Percentiles rank a stretch among this genome's conserved stretches.
phyloP scores from a whole-genome alignment of 305 asterid genomes.

The Fraxinus floribunda region DNA sequence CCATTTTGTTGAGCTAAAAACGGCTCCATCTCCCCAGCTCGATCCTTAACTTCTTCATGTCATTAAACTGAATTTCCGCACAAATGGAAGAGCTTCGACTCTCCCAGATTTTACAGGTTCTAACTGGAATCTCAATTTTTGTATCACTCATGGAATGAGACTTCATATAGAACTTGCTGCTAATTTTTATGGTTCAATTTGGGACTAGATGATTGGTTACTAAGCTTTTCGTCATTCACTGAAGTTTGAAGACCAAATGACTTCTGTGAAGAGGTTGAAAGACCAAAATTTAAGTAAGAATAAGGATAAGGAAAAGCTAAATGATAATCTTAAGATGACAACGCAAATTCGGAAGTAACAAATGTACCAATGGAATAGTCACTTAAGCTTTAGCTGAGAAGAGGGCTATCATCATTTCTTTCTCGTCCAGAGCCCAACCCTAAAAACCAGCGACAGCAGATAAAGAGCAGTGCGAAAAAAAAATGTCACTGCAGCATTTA shows the following conservation, averaged over 20 bases:
- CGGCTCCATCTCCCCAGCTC: no score
- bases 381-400: slow-evolving; percentile 45
- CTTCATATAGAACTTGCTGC: slow-evolving; percentile 16
- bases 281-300: slow-evolving; percentile 8
- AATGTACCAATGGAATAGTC: slow-evolving; percentile 42
- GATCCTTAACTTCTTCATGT: no score
- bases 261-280: slow-evolving; percentile 39
- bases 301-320: neutral
- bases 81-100: no score
- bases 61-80: no score
- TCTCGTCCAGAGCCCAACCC: slow-evolving; percentile 26
- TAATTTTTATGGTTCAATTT: slow-evolving; percentile 15
- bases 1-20: no score
- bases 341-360: neutral
- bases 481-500: slow-evolving; percentile 29
- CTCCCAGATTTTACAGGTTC: no score
- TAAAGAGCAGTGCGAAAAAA: slow-evolving; percentile 31
- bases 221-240: slow-evolving; percentile 24
- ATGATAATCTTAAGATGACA: neutral
- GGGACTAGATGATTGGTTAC: slow-evolving; percentile 24
- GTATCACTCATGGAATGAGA: slow-evolving; percentile 10
- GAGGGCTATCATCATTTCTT: slow-evolving; percentile 44
- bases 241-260: slow-evolving; percentile 30
- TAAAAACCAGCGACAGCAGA: slow-evolving; percentile 31
- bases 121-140: slow-evolving; percentile 33